Percentiles rank a stretch among this genome's conserved stretches.
phyloP scores from a whole-genome alignment of 1,139 yeast genomes.

The Scheffersomyces titani region DNA sequence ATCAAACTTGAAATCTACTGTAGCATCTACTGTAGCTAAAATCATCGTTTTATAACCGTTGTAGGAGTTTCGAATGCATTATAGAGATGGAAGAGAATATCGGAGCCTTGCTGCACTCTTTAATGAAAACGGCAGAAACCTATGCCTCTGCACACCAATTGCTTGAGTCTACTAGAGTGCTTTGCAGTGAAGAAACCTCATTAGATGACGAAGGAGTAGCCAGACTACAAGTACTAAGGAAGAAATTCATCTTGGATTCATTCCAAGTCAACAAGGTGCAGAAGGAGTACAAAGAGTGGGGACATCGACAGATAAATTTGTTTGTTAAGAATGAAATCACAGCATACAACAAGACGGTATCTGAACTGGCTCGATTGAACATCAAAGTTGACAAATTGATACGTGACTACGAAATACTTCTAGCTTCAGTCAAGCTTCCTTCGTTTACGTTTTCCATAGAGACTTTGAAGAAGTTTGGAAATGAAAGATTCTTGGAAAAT shows the following conservation, averaged over 20 bases:
- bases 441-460: conserved; percentile 28
- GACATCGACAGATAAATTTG: conserved; percentile 15
- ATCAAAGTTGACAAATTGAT: conserved; percentile 23
- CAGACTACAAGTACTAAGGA: conserved; percentile 12
- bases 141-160: conserved; percentile 17
- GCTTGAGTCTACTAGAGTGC: conserved; percentile 8
- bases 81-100: neutral
- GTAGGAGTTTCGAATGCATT: neutral
- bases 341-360: conserved; percentile 32
- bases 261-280: conserved; percentile 34
- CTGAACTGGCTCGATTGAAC: conserved; percentile 31
- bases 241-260: conserved; percentile 34
- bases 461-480: conserved; percentile 28
- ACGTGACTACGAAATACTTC: conserved; percentile 25
- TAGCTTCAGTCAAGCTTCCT: conserved; percentile 29
- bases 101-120: neutral
- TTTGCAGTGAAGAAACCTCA: neutral
- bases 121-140: conserved; percentile 1
- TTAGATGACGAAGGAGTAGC: neutral
- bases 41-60: neutral
- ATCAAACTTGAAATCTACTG: neutral
- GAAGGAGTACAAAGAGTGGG: conserved; percentile 34
- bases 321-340: conserved; percentile 27
- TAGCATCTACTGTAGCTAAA: neutral
- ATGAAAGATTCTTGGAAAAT: conserved; percentile 18